These are phyloP conservation scores for Xylaria digitata DNA, from an alignment of 2,329 filamentous ascomycete genomes.

Conservation along the genomic window DNA sequence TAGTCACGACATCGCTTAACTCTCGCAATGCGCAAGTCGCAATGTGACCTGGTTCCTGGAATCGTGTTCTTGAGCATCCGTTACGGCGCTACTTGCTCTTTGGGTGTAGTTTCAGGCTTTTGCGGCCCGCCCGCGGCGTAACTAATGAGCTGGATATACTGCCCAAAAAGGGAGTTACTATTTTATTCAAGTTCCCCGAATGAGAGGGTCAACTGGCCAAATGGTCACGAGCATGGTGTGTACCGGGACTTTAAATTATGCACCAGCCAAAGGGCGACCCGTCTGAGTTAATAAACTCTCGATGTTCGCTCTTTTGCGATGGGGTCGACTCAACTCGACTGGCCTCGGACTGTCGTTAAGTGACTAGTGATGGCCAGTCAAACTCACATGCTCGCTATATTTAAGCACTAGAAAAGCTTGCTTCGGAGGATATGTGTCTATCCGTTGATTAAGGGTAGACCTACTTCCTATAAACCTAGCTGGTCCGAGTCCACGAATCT, in stretches of 20 bases:
- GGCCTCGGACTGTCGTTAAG: neutral
- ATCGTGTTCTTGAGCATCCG: slow-evolving; percentile 6
- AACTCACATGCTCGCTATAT: neutral
- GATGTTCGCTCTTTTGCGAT: slow-evolving; percentile 4
- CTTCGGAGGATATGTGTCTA: slow-evolving; percentile 6
- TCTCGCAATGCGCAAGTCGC: neutral
- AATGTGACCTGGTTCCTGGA: slow-evolving; percentile 4
- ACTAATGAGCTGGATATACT: slow-evolving; percentile 7
- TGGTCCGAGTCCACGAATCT: neutral
- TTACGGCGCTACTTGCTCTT: slow-evolving; percentile 10
- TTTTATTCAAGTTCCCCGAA: slow-evolving; percentile 4
- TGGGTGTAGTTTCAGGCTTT: slow-evolving; percentile 22
- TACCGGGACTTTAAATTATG: slow-evolving; percentile 1
- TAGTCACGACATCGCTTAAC: slow-evolving; percentile 10
- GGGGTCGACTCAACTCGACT: neutral
- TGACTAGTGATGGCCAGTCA: slow-evolving; percentile 11
- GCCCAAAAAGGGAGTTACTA: slow-evolving; percentile 20
- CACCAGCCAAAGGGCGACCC: neutral
- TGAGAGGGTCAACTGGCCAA: neutral
- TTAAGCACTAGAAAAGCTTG: slow-evolving; percentile 7
- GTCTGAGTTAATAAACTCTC: neutral
- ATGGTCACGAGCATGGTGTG: slow-evolving; percentile 13
- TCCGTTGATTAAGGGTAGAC: neutral
- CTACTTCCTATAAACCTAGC: neutral
- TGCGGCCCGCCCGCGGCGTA: slow-evolving; percentile 9